Evolutionary conservation across 768 basidiomycete genomes (phyloP), one percentile per base, ranked within the genome.

Genomic region (Mycena haematopus): DNA sequence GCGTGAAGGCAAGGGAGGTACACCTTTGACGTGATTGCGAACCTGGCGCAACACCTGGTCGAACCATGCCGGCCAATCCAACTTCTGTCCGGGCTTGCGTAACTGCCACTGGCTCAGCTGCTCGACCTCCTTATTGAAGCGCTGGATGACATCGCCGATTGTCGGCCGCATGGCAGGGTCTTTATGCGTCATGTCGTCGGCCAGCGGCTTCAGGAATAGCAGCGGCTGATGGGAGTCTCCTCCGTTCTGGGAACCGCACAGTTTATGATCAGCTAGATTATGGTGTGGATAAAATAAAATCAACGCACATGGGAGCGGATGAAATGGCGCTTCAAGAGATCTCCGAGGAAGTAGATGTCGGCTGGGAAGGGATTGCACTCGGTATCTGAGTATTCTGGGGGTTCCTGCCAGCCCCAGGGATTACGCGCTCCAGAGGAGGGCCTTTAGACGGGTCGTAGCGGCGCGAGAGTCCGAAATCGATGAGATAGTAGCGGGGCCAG

Each of bases 341-440:
- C 73, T 0, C 75, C 74, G 3, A 76, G 56, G n/a, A 69, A 72
- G 54, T 73, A 76, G 24, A 75, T 53, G 21, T 76, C 76, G 2
- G 71, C 73, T 0, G 69, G 56, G 25, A 76, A 76, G 0, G 73
- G 70, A 42, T 74, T 56, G 13, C 72, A 29, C 10, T 63, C 71
- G 2, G n/a, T n/a, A n/a, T 19, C 4, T 10, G 40, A 17, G 6
- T 3, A 42, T 3, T 9, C 36, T 14, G 15, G 40, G 14, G 15
- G 17, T 5, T 42, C 40, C 15, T 50, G 22, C 49, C 46, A 11
- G 35, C 47, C 3, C 57, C 57, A 13, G 24, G 25, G n/a, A 50
- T 50, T 25, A 51, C 24, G 15, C n/a, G 24, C n/a, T 58, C 57
- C 0, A 50, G 27, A n/a, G 57, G 57, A 19, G 27, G 35, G 2